Conservation (phyloP, 305 asterid species). For the Fraxinus angustifolia region DNA sequence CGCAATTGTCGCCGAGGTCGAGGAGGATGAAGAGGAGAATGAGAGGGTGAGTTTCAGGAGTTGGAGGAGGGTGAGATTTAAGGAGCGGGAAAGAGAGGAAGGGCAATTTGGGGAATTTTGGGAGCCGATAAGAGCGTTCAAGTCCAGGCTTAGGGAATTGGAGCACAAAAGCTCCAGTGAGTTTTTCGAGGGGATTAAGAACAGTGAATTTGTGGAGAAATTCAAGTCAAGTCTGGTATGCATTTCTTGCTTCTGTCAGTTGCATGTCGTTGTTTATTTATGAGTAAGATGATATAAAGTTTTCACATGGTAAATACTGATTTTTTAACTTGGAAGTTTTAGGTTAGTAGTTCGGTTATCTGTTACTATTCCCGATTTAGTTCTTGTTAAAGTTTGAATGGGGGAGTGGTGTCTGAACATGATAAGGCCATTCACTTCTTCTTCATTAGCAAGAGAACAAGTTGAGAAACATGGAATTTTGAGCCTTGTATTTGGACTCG, state of each 20-base stretch:
- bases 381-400: not conserved
- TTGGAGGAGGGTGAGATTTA: constrained; percentile 53
- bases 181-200: constrained; percentile 80
- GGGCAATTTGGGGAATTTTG: constrained; percentile 70
- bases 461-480: not conserved
- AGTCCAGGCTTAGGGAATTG: constrained; percentile 66
- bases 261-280: not conserved
- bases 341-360: not conserved
- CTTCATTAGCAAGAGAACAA: not conserved
- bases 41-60: constrained; percentile 35
- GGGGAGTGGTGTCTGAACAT: constrained; percentile 1
- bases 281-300: not conserved
- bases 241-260: constrained; percentile 17
- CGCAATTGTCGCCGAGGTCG: too few relatives aligned
- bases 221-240: constrained; percentile 88
- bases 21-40: too few relatives aligned
- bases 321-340: not conserved
- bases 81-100: constrained; percentile 53
- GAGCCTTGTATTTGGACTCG: not conserved
- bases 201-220: constrained; percentile 80
- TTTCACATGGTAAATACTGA: not conserved
- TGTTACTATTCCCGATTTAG: not conserved
- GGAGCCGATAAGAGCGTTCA: constrained; percentile 69
- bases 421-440: not conserved
- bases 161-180: constrained; percentile 77